Evolutionary conservation across 1,284 basidiomycete genomes (phyloP), one percentile per base, ranked within the genome.

Genomic region (Ceratobasidium theobromae): DNA sequence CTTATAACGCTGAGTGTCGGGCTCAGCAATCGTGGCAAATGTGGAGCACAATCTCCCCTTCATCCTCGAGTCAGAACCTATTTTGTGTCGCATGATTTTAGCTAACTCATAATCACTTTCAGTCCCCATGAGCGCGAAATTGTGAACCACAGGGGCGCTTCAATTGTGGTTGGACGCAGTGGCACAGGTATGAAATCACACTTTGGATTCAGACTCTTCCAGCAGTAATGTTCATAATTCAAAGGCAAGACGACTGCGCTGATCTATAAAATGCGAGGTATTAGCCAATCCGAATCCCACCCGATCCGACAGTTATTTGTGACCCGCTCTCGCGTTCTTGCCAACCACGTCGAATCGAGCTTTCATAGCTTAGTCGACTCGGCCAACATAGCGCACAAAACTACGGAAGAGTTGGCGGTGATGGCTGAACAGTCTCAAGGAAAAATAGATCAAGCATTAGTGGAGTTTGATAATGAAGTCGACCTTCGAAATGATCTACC

Each of bases 391-490:
- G 60, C 23, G 4, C 16, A n/a, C 6, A 43, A 53, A 32, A 38
- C 38, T 2, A 9, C 16, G 2, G 28, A 41, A 0, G 60, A 65
- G n/a, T 28, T 33, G 8, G 38, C 6, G 2, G 21, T n/a, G 4
- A 28, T 57, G 1, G 4, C 5, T 28, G 3, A 28, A 11, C 3
- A 28, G 16, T 21, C 4, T 23, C 3, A 62, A 21, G 11, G 38
- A 2, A 3, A 30, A 0, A 11, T 18, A 3, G 32, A 32, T 25
- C 60, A 16, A 14, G 25, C 4, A 4, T 9, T 65, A 1, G 21
- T 62, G 9, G 48, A 67, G 27, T 53, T 52, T 43, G 54, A 53
- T 28, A 53, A 67, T n/a, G 55, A 67, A n/a, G 9, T 35, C 8
- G 55, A 53, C n/a, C 40, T 45, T 12, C 49, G 54, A 2, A 27